A percentile compares a stretch with the other conserved stretches of the same genome.
phyloP scores from a whole-genome alignment of 805 yeast species.

The Candida wancherniae region DNA sequence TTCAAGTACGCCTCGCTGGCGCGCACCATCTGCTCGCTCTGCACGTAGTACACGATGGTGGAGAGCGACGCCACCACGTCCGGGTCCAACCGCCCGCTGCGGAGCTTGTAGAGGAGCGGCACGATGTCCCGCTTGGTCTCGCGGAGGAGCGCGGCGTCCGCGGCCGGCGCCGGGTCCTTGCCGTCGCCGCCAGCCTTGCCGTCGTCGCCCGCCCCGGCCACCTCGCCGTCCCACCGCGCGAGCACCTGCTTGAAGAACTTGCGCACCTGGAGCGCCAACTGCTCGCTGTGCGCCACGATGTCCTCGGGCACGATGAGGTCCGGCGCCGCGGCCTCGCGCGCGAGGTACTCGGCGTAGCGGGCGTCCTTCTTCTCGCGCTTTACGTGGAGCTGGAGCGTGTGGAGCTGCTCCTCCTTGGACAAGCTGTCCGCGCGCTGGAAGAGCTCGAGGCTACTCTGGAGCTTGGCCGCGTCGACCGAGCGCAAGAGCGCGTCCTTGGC shows the following conservation, averaged over 20 bases:
- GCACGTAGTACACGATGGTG: slow-evolving; percentile 59
- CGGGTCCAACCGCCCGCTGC: slow-evolving; percentile 34
- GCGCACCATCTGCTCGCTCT: slow-evolving; percentile 41
- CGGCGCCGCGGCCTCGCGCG: slow-evolving; percentile 21
- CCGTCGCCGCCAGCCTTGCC: slow-evolving; percentile 2
- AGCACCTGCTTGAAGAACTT: slow-evolving; percentile 44
- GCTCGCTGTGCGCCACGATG: slow-evolving; percentile 23
- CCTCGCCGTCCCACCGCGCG: slow-evolving; percentile 32
- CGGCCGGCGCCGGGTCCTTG: slow-evolving; percentile 1
- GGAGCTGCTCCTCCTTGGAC: slow-evolving; percentile 16
- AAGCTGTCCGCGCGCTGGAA: slow-evolving; percentile 15
- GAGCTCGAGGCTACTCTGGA: slow-evolving; percentile 3
- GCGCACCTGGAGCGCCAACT: slow-evolving; percentile 39
- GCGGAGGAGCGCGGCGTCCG: slow-evolving; percentile 13
- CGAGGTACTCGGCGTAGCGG: slow-evolving; percentile 23
- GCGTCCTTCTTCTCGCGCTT: slow-evolving; percentile 14
- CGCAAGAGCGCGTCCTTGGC: too few relatives aligned
- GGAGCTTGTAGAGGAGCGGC: slow-evolving; percentile 40
- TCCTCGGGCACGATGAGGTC: slow-evolving; percentile 23
- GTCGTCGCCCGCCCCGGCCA: slow-evolving; percentile 5
- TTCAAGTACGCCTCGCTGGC: slow-evolving; percentile 71
- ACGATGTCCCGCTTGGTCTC: slow-evolving; percentile 47
- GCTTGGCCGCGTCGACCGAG: slow-evolving; percentile 4
- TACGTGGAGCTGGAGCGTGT: slow-evolving; percentile 17
- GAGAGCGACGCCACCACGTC: slow-evolving; percentile 51